Evolutionary conservation across 495 filamentous ascomycete species (phyloP).

Genomic region (Aeminium ludgeri): DNA sequence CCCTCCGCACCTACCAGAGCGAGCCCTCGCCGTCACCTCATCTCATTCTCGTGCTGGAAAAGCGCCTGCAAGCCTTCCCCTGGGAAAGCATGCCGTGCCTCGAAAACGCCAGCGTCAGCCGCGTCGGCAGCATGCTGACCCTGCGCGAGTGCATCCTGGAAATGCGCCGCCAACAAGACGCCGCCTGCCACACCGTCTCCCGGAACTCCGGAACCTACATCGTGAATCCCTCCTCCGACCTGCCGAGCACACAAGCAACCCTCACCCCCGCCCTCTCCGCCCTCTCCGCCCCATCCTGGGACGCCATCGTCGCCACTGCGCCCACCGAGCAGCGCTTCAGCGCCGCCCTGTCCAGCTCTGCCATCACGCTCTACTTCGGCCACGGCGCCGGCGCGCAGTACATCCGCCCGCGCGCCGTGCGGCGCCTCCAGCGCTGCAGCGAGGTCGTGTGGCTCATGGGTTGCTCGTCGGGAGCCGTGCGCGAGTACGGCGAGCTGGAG

Average conservation of each 20-base stretch:
- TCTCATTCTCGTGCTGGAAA: slow-evolving; percentile 86
- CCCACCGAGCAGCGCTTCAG: slow-evolving; percentile 69
- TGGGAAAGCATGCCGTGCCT: slow-evolving; percentile 93
- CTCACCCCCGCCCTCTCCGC: slow-evolving; percentile 45
- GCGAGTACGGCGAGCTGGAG: slow-evolving; percentile 74
- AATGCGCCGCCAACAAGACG: slow-evolving; percentile 6
- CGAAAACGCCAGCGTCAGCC: slow-evolving; percentile 57
- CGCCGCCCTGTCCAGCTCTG: slow-evolving; percentile 36
- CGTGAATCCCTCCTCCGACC: slow-evolving; percentile 71
- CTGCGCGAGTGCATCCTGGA: slow-evolving; percentile 50
- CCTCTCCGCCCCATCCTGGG: slow-evolving; percentile 40
- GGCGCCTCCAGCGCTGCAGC: slow-evolving; percentile 51
- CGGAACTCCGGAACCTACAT: slow-evolving; percentile 57
- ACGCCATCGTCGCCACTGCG: slow-evolving; percentile 39
- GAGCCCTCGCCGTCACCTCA: slow-evolving; percentile 33
- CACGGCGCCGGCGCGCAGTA: slow-evolving; percentile 94
- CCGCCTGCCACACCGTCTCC: slow-evolving; percentile 34
- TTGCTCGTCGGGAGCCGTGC: slow-evolving; percentile 62
- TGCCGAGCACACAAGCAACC: slow-evolving; percentile 57
- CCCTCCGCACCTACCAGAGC: slow-evolving; percentile 55
- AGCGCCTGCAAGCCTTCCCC: slow-evolving; percentile 71
- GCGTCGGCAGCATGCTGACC: slow-evolving; percentile 67
- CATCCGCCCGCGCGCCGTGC: slow-evolving; percentile 63
- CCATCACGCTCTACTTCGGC: slow-evolving; percentile 80
- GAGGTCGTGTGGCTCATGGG: slow-evolving; percentile 85